Evolutionary conservation across 202 grass and related monocot species (phyloP).

Genomic region (Saccharum hybrid): DNA sequence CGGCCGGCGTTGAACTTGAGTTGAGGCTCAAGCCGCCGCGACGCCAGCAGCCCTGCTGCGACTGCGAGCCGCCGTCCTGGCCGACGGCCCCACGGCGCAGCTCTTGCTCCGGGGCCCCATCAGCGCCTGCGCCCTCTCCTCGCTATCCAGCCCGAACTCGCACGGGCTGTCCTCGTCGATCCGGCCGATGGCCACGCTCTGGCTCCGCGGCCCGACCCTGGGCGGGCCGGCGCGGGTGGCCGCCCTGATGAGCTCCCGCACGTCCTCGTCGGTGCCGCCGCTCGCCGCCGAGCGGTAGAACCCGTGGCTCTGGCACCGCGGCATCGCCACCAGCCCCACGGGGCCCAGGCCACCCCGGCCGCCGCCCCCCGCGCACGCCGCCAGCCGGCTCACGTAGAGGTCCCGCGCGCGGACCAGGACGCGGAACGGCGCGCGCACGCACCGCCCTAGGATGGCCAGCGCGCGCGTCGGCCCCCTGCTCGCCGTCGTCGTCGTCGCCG

Average conservation of each 20-base stretch:
- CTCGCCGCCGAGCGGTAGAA: conserved; percentile 56
- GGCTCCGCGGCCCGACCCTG: conserved; percentile 49
- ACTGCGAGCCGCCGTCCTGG: conserved; percentile 13
- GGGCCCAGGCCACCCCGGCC: background rate
- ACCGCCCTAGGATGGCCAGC: conserved; percentile 51
- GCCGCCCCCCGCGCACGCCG: conserved; percentile 36
- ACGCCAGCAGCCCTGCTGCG: background rate
- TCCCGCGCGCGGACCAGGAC: conserved; percentile 61
- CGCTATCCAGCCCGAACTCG: conserved; percentile 51
- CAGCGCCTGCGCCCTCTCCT: background rate
- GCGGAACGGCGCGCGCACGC: conserved; percentile 50
- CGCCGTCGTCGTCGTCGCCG: background rate
- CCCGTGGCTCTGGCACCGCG: conserved; percentile 58
- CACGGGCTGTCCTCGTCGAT: conserved; percentile 65
- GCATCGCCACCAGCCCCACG: conserved; percentile 46
- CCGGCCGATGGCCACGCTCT: conserved; percentile 51
- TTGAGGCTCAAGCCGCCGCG: background rate
- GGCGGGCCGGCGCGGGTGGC: conserved; percentile 36
- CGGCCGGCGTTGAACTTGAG: background rate
- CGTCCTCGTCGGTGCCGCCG: conserved; percentile 30
- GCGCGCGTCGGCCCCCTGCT: conserved; percentile 33
- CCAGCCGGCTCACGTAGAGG: conserved; percentile 59
- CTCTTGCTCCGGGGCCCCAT: conserved; percentile 50
- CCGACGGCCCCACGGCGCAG: conserved; percentile 36
- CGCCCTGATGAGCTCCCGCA: conserved; percentile 54